phyloP scores from a whole-genome alignment of 129 eudicot species.

The Tagetes patula region DNA sequence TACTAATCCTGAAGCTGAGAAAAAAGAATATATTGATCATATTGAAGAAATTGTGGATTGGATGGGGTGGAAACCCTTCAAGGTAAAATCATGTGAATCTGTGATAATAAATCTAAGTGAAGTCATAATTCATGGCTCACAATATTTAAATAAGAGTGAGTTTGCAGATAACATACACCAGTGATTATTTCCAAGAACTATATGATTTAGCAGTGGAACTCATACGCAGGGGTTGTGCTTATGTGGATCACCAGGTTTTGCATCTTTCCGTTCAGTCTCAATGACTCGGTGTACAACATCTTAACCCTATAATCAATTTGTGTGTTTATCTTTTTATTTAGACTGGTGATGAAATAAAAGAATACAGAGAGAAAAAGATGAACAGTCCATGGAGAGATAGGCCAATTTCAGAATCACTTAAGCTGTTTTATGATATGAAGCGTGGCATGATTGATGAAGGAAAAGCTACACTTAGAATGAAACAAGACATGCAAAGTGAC shows the following conservation, averaged over 20 bases:
- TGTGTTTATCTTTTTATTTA: conserved; percentile 31
- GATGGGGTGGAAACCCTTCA: conserved; percentile 98
- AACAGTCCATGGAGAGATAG: conserved; percentile 98
- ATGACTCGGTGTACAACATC: not conserved
- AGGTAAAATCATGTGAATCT: conserved; percentile 43
- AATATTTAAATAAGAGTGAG: not conserved
- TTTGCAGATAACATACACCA: conserved; percentile 83
- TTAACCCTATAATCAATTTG: not conserved
- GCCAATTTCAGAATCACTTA: conserved; percentile 69
- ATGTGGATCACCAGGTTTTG: conserved; percentile 95
- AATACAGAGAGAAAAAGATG: conserved; percentile 81
- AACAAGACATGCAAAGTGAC: conserved; percentile 95
- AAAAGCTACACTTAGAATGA: conserved; percentile 88
- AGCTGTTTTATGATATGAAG: conserved; percentile 83
- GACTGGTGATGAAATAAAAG: conserved; percentile 88
- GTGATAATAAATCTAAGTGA: not conserved
- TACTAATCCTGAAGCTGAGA: conserved; percentile 98
- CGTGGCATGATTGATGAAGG: conserved; percentile 86
- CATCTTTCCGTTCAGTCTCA: not conserved
- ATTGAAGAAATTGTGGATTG: conserved; percentile 86
- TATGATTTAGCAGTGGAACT: conserved; percentile 88
- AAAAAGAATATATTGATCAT: conserved; percentile 95
- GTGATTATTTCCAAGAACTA: conserved; percentile 89
- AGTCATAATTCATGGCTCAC: not conserved
- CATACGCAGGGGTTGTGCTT: conserved; percentile 80